Conservation (phyloP, 352 stramenopile genomes). For the Phytophthora sansomeana region DNA sequence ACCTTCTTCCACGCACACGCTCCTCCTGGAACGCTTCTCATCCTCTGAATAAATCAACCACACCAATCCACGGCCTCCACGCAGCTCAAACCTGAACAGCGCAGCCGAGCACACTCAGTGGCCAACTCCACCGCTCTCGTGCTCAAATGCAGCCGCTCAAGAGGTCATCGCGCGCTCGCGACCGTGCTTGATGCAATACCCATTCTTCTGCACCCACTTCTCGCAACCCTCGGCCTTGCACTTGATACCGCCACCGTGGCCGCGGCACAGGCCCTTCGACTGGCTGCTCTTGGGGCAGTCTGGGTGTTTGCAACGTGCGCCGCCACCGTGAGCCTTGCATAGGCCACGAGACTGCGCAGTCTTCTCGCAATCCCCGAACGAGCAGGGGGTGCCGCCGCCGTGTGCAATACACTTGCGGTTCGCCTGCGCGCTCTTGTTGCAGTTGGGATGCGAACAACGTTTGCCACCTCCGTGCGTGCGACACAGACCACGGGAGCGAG, state of each 20-base stretch:
- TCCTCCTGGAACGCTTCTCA: constrained; percentile 19
- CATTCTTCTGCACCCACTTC: constrained; percentile 92
- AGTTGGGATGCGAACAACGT: constrained; percentile 82
- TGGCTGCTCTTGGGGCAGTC: constrained; percentile 89
- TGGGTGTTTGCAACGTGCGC: constrained; percentile 84
- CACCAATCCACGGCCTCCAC: constrained; percentile 22
- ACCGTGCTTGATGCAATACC: constrained; percentile 91
- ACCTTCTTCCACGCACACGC: constrained; percentile 34
- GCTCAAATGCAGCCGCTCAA: constrained; percentile 37
- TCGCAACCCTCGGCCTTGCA: constrained; percentile 88
- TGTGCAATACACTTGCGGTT: constrained; percentile 91
- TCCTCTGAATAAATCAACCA: constrained; percentile 52
- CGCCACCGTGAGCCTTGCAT: constrained; percentile 87
- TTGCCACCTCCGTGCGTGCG: constrained; percentile 83
- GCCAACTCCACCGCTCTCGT: constrained; percentile 4
- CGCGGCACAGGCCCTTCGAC: constrained; percentile 83
- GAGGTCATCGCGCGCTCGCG: constrained; percentile 74
- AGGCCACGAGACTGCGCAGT: constrained; percentile 85
- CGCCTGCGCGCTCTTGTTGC: constrained; percentile 89
- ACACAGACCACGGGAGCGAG: constrained; percentile 77
- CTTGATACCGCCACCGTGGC: constrained; percentile 86
- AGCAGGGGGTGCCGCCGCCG: constrained; percentile 85
- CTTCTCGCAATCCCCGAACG: constrained; percentile 88
- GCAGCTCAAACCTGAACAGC: constrained; percentile 13
- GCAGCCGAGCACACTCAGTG: constrained; percentile 18